Evolutionary conservation across 768 basidiomycete species (phyloP).

Genomic region (Flagelloscypha sp.): DNA sequence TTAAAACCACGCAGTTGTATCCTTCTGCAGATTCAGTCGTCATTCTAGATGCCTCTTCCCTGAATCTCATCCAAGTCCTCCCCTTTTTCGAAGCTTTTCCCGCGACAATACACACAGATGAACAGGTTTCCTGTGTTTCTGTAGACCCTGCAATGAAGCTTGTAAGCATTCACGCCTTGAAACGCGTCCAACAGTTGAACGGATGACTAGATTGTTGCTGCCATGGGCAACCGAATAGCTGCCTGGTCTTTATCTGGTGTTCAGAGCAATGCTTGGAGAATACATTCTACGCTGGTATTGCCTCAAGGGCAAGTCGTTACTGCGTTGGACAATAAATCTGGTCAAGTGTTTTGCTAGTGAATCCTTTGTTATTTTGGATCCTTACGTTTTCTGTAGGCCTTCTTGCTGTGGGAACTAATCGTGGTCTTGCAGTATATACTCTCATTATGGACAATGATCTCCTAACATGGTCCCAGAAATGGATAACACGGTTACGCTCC

Average conservation of each 20-base stretch:
- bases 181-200: conserved; percentile 9
- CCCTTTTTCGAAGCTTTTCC: conserved; percentile 81
- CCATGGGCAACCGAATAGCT: conserved; percentile 59
- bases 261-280: conserved; percentile 58
- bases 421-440: conserved; percentile 64
- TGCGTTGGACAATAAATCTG: conserved; percentile 66
- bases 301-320: conserved; percentile 47
- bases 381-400: conserved; percentile 46
- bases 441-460: conserved; percentile 75
- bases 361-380: conserved; percentile 2
- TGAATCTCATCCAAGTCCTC: conserved; percentile 59
- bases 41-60: conserved; percentile 60
- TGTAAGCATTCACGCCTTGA: conserved; percentile 39
- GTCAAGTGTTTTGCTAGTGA: conserved; percentile 29
- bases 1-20: too few relatives aligned
- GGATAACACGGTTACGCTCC: conserved; percentile 51
- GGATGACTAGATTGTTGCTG: conserved; percentile 56
- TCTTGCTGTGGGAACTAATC: conserved; percentile 58
- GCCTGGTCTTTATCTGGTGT: conserved; percentile 72
- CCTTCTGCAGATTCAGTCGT: conserved; percentile 63
- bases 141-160: conserved; percentile 78
- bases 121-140: conserved; percentile 50
- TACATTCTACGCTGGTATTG: conserved; percentile 75
- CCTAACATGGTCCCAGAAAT: conserved; percentile 77
- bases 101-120: conserved; percentile 32